These are phyloP conservation scores for Pleurozium schreberi DNA, from an alignment of 225 moss, liverwort and hornwort genomes.

Conservation along the genomic window DNA sequence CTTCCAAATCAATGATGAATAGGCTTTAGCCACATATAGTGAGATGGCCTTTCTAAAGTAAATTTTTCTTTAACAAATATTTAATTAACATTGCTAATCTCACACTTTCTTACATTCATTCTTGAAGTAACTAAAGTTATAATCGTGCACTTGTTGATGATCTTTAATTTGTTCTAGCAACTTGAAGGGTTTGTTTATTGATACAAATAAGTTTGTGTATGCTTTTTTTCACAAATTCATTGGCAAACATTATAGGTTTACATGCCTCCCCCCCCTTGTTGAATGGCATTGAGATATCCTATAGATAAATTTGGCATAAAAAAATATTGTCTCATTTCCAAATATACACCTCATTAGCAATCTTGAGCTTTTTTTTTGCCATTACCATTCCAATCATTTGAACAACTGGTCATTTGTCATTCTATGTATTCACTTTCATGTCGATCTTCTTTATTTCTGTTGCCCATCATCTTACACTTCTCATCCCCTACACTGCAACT, in stretches of 20 bases:
- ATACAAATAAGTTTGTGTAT: too few relatives aligned
- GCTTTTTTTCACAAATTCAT: fast-evolving
- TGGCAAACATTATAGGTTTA: neutral
- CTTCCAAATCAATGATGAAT: neutral
- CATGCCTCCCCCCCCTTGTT: fast-evolving
- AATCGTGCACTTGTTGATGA: neutral
- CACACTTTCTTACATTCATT: neutral
- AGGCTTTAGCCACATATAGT: neutral
- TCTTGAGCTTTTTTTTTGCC: too few relatives aligned
- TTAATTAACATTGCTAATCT: neutral
- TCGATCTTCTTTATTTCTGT: neutral
- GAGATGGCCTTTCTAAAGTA: neutral
- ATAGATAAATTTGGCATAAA: neutral
- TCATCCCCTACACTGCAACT: neutral
- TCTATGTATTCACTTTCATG: neutral
- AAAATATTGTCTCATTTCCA: neutral
- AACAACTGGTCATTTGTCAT: fast-evolving
- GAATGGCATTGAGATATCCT: neutral
- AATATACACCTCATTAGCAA: neutral
- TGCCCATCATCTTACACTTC: neutral
- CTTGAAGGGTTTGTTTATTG: neutral
- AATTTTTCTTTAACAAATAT: neutral
- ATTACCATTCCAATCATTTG: neutral
- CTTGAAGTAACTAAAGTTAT: neutral
- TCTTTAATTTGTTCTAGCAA: neutral